Percentiles rank a stretch among this genome's conserved stretches.
Conservation (phyloP, 164 flowering plant species). For the Vitis cinerea region DNA sequence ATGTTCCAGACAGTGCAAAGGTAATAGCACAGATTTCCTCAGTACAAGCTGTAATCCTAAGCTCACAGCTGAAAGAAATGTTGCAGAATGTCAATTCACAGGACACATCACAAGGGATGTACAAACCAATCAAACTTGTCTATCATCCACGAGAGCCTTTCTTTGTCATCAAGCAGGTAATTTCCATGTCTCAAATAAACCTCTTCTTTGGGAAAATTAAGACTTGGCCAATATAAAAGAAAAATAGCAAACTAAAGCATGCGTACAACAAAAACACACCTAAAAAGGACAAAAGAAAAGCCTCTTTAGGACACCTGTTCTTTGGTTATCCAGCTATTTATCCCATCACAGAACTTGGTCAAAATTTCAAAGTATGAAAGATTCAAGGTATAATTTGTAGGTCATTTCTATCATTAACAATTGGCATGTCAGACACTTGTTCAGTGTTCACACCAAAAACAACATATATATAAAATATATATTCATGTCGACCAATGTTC, state of each 20-base stretch:
- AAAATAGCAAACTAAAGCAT: not conserved
- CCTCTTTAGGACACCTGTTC: too few relatives aligned
- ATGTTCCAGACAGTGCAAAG: constrained; percentile 42
- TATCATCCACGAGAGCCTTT: constrained; percentile 79
- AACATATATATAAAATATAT: too few relatives aligned
- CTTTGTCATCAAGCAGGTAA: constrained; percentile 75
- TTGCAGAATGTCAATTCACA: constrained; percentile 41
- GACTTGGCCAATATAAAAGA: not conserved
- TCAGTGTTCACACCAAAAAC: too few relatives aligned
- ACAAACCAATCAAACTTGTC: constrained; percentile 66
- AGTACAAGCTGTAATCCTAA: constrained; percentile 60
- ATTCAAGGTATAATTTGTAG: too few relatives aligned
- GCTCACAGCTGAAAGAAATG: constrained; percentile 77
- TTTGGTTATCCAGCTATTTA: not conserved
- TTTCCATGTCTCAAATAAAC: not conserved
- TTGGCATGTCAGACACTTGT: too few relatives aligned
- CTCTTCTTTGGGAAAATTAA: not conserved
- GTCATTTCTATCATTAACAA: too few relatives aligned
- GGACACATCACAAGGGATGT: constrained; percentile 32
- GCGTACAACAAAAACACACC: not conserved
- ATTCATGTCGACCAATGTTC: too few relatives aligned
- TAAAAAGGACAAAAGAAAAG: too few relatives aligned
- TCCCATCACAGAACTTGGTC: not conserved
- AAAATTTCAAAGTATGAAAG: not conserved
- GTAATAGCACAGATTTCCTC: constrained; percentile 55